Percentiles rank a stretch among this genome's conserved stretches.
Conservation (phyloP, 2,329 filamentous ascomycete genomes). For the Cercospora sojina region DNA sequence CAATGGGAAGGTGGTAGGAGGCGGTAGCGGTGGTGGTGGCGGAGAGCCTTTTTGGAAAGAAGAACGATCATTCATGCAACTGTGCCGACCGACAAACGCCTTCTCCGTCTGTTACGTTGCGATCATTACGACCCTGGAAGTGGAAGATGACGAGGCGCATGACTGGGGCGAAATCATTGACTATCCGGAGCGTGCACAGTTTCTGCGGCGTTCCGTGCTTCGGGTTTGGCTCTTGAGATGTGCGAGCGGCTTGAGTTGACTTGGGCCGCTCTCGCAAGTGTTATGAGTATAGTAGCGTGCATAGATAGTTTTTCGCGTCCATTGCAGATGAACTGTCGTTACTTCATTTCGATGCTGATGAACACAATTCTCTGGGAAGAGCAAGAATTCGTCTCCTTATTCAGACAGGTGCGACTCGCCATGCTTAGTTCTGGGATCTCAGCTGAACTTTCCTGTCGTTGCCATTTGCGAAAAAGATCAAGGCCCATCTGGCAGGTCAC, state of each 20-base stretch:
- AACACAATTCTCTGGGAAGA: too few relatives aligned
- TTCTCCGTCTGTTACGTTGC: neutral
- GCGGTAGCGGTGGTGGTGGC: neutral
- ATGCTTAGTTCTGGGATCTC: neutral
- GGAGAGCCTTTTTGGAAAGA: constrained; percentile 1
- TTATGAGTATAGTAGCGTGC: neutral
- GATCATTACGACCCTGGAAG: neutral
- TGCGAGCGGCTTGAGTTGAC: neutral
- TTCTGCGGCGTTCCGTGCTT: neutral
- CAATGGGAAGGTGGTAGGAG: neutral
- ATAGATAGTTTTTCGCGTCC: neutral
- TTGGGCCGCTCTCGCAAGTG: neutral
- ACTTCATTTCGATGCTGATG: neutral
- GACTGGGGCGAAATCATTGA: neutral
- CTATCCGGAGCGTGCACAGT: neutral
- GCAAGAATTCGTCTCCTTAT: neutral
- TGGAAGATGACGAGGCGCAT: neutral
- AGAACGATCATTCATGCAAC: constrained; percentile 2
- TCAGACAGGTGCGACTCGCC: neutral
- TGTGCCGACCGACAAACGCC: neutral
- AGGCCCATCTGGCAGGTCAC: neutral
- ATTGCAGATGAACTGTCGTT: constrained; percentile 1
- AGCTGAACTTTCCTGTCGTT: neutral
- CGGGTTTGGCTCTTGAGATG: neutral
- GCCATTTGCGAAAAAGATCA: neutral